Conservation (phyloP, 495 filamentous ascomycete species). For the Penicillium angulare region DNA sequence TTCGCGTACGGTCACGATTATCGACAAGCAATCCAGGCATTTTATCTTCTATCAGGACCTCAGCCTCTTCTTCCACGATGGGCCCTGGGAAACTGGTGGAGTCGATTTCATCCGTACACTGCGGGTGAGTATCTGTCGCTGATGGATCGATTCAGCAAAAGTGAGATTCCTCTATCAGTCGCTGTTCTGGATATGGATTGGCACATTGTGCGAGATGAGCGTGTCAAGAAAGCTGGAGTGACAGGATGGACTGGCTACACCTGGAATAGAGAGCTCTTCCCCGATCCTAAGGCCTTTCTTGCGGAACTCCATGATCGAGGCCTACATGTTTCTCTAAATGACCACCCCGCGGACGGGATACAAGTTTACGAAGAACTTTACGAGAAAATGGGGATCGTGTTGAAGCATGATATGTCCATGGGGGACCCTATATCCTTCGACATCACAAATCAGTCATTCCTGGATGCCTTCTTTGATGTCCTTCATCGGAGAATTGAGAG, state of each 20-base stretch:
- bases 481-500: slow-evolving; percentile 50
- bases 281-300: slow-evolving; percentile 45
- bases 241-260: slow-evolving; percentile 59
- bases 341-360: slow-evolving; percentile 56
- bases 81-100: slow-evolving; percentile 64
- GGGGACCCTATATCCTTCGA: slow-evolving; percentile 11
- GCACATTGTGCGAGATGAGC: slow-evolving; percentile 50
- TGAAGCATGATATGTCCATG: slow-evolving; percentile 41
- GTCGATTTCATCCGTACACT: slow-evolving; percentile 54
- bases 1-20: slow-evolving; percentile 57
- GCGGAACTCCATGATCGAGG: slow-evolving; percentile 40
- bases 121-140: slow-evolving; percentile 50
- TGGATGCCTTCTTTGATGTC: slow-evolving; percentile 58
- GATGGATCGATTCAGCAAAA: slow-evolving; percentile 46
- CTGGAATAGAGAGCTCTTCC: slow-evolving; percentile 57
- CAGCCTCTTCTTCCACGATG: slow-evolving; percentile 57
- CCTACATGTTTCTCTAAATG: slow-evolving; percentile 52
- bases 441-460: slow-evolving; percentile 36
- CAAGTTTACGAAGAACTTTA: slow-evolving; percentile 53
- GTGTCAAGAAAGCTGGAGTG: slow-evolving; percentile 32
- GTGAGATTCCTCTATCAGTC: slow-evolving; percentile 53
- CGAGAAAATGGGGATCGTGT: slow-evolving; percentile 44
- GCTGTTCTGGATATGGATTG: slow-evolving; percentile 63
- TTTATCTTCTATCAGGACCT: slow-evolving; percentile 53
- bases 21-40: slow-evolving; percentile 51